Base-by-base conservation (phyloP, 108 stramenopile species). In the Nitzschia sp. region DNA sequence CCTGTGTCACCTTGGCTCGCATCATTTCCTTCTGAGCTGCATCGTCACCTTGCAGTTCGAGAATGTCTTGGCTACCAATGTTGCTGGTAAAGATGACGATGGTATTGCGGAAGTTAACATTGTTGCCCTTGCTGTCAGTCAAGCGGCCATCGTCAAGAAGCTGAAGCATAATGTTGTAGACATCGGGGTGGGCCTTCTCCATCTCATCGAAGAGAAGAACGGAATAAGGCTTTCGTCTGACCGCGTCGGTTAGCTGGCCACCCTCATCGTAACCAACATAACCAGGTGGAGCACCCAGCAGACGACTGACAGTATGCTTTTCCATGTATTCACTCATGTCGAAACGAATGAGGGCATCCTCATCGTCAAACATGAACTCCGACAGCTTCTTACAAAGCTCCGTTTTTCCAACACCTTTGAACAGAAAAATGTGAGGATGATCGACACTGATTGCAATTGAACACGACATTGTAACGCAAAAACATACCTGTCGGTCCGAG, bases 241-340 rank as follows among this genome's bases (percentile, higher is more conserved):
- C 92, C 15, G 98, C 98, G 64, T 99, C 98, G 19, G 99, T 99
- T 46, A 99, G 90, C 74, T 98, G 98, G 25, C 99, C 99, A 46
- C 98, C 98, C 71, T 97, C 96, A 36, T 99, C 98, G 72, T 98
- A 96, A 11, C 98, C 98, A 8, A 99, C 97, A 68, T 99, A 99
- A 47, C 92, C 92, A 11, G 99, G 99, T 9, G 99, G 97, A 13
- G 97, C 95, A 26, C 99, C 99, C 18, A 99, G 47, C 46, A 98
- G 69, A 21, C 98, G 82, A 8, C 90, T 83, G 5, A 99, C 98
- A 13, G 97, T 83, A 63, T 97, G 96, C 71, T 96, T 95, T 70
- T 98, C 97, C 90, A 89, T 89, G 76, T 95, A 98, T 77, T 99
- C 99, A 28, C 82, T 84, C 98, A 98, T 99, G 75, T 99, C 99